phyloP scores from a whole-genome alignment of 2,329 filamentous ascomycete species.

The Bertia moriformis region DNA sequence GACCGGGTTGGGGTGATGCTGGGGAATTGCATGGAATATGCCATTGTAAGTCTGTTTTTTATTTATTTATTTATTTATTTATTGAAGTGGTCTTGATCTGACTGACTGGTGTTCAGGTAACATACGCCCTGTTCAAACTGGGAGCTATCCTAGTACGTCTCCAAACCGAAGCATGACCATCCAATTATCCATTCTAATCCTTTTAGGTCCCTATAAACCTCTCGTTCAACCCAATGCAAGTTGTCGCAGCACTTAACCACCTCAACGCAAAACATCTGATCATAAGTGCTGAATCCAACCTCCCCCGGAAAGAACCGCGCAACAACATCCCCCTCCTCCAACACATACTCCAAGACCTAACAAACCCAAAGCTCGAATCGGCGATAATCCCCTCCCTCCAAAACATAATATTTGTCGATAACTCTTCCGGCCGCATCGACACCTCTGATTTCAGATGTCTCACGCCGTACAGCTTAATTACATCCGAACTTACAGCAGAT shows the following conservation, averaged over 20 bases:
- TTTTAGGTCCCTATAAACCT: neutral
- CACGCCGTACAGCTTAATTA: neutral
- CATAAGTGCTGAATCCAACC: neutral
- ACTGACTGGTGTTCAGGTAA: neutral
- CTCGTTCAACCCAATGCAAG: neutral
- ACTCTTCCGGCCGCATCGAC: neutral
- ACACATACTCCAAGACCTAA: neutral
- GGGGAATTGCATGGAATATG: neutral
- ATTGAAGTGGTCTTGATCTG: too few species aligned
- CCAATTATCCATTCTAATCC: neutral
- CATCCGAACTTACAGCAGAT: neutral
- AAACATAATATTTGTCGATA: neutral
- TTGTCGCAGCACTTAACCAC: neutral
- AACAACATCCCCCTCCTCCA: neutral
- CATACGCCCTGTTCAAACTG: neutral
- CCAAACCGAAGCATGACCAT: neutral
- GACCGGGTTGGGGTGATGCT: conserved; percentile 1
- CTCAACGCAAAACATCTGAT: neutral
- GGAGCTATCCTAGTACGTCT: neutral
- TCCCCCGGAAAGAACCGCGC: neutral
- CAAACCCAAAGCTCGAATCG: neutral
- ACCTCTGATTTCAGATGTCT: neutral
- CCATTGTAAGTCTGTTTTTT: neutral
- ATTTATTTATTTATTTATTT: too few species aligned
- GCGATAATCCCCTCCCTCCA: neutral